These are phyloP conservation scores for Massariosphaeria phaeospora DNA, from an alignment of 495 filamentous ascomycete genomes.

Conservation along the genomic window DNA sequence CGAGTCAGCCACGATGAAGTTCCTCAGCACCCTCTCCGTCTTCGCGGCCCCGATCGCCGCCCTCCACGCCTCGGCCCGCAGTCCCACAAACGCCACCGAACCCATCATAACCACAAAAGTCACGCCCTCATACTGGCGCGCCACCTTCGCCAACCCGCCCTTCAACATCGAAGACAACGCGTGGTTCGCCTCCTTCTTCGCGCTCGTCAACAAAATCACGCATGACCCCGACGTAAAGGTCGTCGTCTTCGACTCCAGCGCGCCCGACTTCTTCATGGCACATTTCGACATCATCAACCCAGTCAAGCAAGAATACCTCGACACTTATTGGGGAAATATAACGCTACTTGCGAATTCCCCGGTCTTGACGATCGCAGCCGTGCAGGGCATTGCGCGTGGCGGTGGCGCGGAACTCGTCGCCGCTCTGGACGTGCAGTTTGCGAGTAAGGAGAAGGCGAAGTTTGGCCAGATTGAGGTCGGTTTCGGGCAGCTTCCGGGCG, in stretches of 20 bases:
- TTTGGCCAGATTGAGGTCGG: not conserved
- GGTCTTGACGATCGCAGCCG: not conserved
- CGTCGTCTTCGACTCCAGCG: constrained; percentile 3
- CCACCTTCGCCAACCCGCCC: not conserved
- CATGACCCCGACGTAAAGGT: not conserved
- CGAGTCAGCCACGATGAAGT: not conserved
- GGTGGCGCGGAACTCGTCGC: not conserved
- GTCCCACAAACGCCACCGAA: not conserved
- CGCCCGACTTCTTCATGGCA: not conserved
- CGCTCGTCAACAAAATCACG: not conserved
- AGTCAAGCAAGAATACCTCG: not conserved
- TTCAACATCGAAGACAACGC: constrained; percentile 5
- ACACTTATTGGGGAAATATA: not conserved
- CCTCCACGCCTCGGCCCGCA: not conserved
- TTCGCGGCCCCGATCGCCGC: not conserved
- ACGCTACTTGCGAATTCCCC: not conserved
- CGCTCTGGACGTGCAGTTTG: not conserved
- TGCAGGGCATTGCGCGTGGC: not conserved
- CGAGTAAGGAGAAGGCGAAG: not conserved
- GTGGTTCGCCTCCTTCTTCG: not conserved
- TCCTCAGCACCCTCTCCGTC: not conserved
- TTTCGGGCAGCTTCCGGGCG: not conserved
- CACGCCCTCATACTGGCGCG: not conserved
- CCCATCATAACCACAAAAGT: constrained; percentile 2
- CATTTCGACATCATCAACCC: constrained; percentile 3